Evolutionary conservation across 2,329 filamentous ascomycete genomes (phyloP).

Genomic region (Xylariaceae sp.): DNA sequence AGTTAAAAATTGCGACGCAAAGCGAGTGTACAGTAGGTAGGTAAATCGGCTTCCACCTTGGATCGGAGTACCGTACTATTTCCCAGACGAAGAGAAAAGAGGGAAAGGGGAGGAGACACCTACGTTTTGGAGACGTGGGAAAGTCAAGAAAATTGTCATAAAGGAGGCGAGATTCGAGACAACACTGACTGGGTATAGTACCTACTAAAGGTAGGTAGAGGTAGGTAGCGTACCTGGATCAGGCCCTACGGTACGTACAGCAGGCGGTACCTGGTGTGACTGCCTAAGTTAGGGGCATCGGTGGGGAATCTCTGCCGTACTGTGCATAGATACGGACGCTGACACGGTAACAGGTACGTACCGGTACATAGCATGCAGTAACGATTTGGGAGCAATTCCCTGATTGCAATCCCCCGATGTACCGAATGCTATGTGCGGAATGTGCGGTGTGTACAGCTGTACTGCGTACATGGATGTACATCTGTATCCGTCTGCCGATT

Average conservation of each 20-base stretch:
- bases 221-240: no score
- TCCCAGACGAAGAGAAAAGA: constrained; percentile 21
- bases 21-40: constrained; percentile 26
- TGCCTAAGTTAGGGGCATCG: constrained; percentile 15
- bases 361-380: not conserved
- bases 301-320: not conserved
- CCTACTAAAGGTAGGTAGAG: no score
- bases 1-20: constrained; percentile 21
- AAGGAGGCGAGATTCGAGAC: constrained; percentile 26
- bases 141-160: constrained; percentile 33
- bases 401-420: no score
- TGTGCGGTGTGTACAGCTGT: not conserved
- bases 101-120: constrained; percentile 20
- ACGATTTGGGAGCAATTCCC: no score
- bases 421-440: no score
- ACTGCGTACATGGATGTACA: no score
- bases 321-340: not conserved
- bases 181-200: constrained; percentile 16
- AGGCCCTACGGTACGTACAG: not conserved
- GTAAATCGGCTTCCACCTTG: constrained; percentile 28
- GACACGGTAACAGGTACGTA: not conserved
- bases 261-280: no score
- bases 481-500: not conserved
- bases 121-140: constrained; percentile 23
- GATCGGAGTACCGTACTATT: constrained; percentile 11